Percentiles rank a stretch among this genome's conserved stretches.
Conservation (phyloP, 441 rosid species). For the Croton setiger region DNA sequence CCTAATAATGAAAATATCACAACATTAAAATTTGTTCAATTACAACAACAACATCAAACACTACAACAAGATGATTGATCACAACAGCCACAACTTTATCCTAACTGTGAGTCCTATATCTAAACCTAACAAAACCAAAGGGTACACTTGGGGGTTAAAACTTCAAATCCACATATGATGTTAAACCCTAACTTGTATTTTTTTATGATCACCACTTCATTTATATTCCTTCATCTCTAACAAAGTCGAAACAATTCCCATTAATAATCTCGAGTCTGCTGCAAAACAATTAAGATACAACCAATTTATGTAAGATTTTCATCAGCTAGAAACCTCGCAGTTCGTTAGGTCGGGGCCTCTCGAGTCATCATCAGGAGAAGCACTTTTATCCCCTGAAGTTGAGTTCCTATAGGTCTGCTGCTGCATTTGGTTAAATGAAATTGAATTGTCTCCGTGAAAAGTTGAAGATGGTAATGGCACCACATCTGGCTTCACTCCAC, state of each 20-base stretch:
- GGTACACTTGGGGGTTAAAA: conserved; percentile 20
- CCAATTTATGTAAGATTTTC: conserved; percentile 12
- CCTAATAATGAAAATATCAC: neutral
- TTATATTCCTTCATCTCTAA: conserved; percentile 17
- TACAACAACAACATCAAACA: conserved; percentile 22
- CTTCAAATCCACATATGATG: conserved; percentile 25
- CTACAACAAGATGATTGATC: conserved; percentile 24
- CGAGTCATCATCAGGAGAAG: conserved; percentile 45
- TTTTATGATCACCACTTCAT: conserved; percentile 21
- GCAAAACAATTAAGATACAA: conserved; percentile 19
- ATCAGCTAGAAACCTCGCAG: conserved; percentile 45
- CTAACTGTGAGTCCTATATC: conserved; percentile 36
- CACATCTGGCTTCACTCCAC: conserved; percentile 41
- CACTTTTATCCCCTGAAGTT: conserved; percentile 28
- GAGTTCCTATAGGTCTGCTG: conserved; percentile 28
- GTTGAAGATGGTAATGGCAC: conserved; percentile 36
- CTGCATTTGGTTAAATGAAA: conserved; percentile 30
- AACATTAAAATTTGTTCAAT: conserved; percentile 13
- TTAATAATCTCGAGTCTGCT: conserved; percentile 15
- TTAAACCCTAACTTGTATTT: conserved; percentile 23
- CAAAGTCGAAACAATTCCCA: conserved; percentile 19
- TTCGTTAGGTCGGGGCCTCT: conserved; percentile 45
- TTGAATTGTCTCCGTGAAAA: conserved; percentile 38
- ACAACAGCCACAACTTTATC: conserved; percentile 17
- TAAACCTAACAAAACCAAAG: conserved; percentile 23